Percentiles rank a stretch among this genome's conserved stretches.
Conservation (phyloP, 108 stramenopile genomes). For the Cylindrotheca closterium region DNA sequence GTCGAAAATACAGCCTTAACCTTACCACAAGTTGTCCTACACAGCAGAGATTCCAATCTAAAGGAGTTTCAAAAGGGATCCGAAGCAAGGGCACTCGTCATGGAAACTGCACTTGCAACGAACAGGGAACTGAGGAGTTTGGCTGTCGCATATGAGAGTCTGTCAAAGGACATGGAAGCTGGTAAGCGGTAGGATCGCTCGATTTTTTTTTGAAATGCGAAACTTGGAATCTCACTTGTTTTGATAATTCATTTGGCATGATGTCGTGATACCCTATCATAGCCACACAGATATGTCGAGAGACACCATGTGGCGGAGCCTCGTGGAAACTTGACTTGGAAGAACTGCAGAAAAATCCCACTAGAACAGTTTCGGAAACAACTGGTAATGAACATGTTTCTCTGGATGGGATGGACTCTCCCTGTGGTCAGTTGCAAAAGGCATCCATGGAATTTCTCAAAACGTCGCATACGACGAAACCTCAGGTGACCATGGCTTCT, state of each 20-base stretch:
- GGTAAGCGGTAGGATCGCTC: background rate
- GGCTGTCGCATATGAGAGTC: background rate
- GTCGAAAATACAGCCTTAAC: background rate
- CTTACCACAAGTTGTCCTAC: background rate
- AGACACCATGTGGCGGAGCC: constrained; percentile 30
- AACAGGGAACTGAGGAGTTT: background rate
- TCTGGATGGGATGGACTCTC: constrained; percentile 17
- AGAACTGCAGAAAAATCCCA: background rate
- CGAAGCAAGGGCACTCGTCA: background rate
- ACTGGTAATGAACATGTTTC: constrained; percentile 13
- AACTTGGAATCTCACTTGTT: too few species aligned
- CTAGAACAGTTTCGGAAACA: background rate
- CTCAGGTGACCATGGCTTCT: constrained; percentile 14
- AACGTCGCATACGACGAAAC: constrained; percentile 12
- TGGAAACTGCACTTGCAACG: background rate
- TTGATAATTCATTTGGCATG: too few species aligned
- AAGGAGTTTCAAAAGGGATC: background rate
- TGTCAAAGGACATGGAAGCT: background rate
- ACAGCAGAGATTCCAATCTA: background rate
- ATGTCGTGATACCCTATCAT: too few species aligned
- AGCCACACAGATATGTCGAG: constrained; percentile 17
- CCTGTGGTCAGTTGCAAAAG: constrained; percentile 21
- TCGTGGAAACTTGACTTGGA: constrained; percentile 21
- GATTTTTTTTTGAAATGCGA: background rate
- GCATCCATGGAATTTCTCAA: constrained; percentile 14